Percentiles rank a stretch among this genome's conserved stretches.
Evolutionary conservation across 2,329 filamentous ascomycete species (phyloP).

Genomic region (Geoglossum cookeanum): DNA sequence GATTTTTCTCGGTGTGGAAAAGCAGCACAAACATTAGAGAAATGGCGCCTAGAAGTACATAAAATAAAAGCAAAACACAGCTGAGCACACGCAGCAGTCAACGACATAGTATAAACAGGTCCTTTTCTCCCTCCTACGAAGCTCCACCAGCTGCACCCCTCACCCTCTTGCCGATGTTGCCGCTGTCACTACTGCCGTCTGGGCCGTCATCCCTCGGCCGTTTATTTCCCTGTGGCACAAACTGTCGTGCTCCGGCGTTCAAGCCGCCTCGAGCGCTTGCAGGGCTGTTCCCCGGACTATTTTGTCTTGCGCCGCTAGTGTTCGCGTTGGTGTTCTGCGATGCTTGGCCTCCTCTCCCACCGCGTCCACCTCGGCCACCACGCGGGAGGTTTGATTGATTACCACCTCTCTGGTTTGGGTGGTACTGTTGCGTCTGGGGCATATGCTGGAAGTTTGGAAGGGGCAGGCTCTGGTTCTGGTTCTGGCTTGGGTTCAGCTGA

Average conservation of each 20-base stretch:
- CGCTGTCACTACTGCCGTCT: slow-evolving; percentile 19
- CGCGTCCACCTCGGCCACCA: slow-evolving; percentile 20
- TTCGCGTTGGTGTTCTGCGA: slow-evolving; percentile 24
- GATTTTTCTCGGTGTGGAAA: no score
- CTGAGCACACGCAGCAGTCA: background rate
- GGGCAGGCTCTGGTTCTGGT: slow-evolving; percentile 13
- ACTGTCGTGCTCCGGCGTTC: slow-evolving; percentile 31
- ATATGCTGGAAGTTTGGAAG: slow-evolving; percentile 14
- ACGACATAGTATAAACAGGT: background rate
- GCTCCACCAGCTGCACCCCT: background rate
- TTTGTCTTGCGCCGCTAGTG: slow-evolving; percentile 15
- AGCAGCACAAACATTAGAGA: background rate
- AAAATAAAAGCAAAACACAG: background rate
- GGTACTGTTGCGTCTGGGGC: slow-evolving; percentile 14
- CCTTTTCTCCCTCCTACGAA: background rate
- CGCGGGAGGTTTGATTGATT: slow-evolving; percentile 14
- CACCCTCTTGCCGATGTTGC: slow-evolving; percentile 14
- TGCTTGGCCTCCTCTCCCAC: slow-evolving; percentile 15
- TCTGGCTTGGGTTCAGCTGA: slow-evolving; percentile 7
- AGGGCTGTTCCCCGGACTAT: slow-evolving; percentile 14
- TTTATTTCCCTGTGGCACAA: slow-evolving; percentile 38
- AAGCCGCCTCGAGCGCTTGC: slow-evolving; percentile 19
- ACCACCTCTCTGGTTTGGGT: slow-evolving; percentile 18
- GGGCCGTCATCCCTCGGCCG: slow-evolving; percentile 32
- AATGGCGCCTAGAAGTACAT: background rate